These are phyloP conservation scores for Neopestalotiopsis sp. DNA, from an alignment of 2,329 filamentous ascomycete species.

Conservation along the genomic window DNA sequence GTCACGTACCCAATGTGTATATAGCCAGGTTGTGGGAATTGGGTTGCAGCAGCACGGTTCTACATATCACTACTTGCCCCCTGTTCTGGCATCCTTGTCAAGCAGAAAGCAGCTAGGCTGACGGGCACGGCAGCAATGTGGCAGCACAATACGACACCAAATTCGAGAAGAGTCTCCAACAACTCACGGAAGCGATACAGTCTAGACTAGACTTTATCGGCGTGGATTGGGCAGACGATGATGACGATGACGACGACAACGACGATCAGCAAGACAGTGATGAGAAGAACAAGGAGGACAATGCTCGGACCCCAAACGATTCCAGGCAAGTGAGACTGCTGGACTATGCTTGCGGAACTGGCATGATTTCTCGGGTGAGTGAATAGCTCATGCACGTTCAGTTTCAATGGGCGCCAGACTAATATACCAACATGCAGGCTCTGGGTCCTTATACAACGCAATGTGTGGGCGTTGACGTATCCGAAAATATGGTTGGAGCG, in stretches of 20 bases:
- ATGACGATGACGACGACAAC: slow-evolving; percentile 35
- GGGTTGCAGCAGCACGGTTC: not conserved
- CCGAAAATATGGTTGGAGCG: slow-evolving; percentile 69
- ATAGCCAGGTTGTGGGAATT: not conserved
- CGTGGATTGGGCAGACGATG: slow-evolving; percentile 55
- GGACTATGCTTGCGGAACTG: slow-evolving; percentile 80
- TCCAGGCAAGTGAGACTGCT: slow-evolving; percentile 57
- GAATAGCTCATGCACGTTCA: not conserved
- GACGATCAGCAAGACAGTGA: slow-evolving; percentile 56
- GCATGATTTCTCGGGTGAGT: slow-evolving; percentile 66
- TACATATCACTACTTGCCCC: not conserved
- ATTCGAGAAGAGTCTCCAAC: slow-evolving; percentile 56
- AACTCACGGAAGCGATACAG: slow-evolving; percentile 60
- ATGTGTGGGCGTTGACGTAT: slow-evolving; percentile 72
- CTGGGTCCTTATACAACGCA: slow-evolving; percentile 66
- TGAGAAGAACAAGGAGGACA: slow-evolving; percentile 35
- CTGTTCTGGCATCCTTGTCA: not conserved
- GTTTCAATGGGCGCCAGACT: slow-evolving; percentile 7
- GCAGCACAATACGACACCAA: slow-evolving; percentile 37
- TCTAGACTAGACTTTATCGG: slow-evolving; percentile 65
- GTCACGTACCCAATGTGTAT: not conserved
- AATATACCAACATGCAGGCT: slow-evolving; percentile 43
- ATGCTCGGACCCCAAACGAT: slow-evolving; percentile 22
- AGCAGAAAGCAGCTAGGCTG: not conserved
- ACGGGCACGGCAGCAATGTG: slow-evolving; percentile 16